Conservation (phyloP, 129 eudicot genomes). For the Pseudognaphalium luteoalbum region DNA sequence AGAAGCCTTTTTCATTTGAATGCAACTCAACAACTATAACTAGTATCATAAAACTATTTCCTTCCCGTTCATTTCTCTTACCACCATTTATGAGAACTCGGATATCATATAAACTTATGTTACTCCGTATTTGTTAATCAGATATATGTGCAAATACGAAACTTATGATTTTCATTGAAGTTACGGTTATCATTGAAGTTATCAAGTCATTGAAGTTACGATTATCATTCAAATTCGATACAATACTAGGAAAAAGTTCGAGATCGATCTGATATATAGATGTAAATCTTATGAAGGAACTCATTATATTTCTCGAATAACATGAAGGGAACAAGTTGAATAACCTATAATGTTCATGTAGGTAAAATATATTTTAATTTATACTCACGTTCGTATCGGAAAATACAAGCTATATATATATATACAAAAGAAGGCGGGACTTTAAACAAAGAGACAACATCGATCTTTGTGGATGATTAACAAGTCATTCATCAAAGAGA, state of each 20-base stretch:
- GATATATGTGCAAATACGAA: not conserved
- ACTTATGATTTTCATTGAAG: not conserved
- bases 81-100: not conserved
- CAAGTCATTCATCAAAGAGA: not conserved
- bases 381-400: not conserved
- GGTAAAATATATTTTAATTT: no score
- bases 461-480: no score
- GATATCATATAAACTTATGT: not conserved
- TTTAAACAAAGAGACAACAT: no score
- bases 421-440: not conserved
- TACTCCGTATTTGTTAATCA: not conserved
- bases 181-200: not conserved
- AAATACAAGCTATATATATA: no score
- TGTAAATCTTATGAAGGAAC: no score
- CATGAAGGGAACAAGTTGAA: not conserved
- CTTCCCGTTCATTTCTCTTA: not conserved
- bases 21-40: constrained; percentile 32
- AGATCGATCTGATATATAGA: no score
- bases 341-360: no score
- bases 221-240: not conserved
- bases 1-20: constrained; percentile 24
- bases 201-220: not conserved
- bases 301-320: not conserved
- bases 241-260: not conserved
- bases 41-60: not conserved